phyloP scores from a whole-genome alignment of 306 rosid genomes.

The Cotoneaster glaucophyllus region DNA sequence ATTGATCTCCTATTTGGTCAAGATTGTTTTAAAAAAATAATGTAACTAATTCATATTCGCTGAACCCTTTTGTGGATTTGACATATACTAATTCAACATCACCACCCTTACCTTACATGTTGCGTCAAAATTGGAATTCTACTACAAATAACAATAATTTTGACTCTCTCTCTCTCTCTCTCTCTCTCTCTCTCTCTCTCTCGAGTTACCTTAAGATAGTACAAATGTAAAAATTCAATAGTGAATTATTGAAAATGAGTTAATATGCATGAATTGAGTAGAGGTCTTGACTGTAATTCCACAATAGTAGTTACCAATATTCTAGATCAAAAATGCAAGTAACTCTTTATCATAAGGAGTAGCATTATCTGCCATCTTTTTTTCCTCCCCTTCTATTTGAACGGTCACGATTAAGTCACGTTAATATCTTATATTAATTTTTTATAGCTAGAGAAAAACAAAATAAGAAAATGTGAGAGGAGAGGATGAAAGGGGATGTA shows the following conservation, averaged over 20 bases:
- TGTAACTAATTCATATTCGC: background rate
- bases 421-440: no score
- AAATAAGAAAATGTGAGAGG: no score
- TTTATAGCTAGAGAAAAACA: no score
- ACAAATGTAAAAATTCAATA: no score
- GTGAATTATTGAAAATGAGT: background rate
- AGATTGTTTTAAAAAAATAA: background rate
- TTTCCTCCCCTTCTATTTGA: no score
- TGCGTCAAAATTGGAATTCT: background rate
- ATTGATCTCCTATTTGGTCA: background rate
- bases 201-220: no score
- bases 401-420: no score
- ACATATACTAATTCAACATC: background rate
- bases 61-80: background rate
- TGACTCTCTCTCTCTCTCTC: background rate
- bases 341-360: no score
- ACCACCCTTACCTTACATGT: background rate
- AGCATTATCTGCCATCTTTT: no score
- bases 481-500: no score
- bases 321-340: background rate
- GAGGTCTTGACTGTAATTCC: slow-evolving; percentile 6
- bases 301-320: background rate
- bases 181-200: background rate
- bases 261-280: background rate
- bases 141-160: background rate